Evolutionary conservation across 1,284 basidiomycete species (phyloP).

Genomic region (Cutaneotrichosporon sp.): DNA sequence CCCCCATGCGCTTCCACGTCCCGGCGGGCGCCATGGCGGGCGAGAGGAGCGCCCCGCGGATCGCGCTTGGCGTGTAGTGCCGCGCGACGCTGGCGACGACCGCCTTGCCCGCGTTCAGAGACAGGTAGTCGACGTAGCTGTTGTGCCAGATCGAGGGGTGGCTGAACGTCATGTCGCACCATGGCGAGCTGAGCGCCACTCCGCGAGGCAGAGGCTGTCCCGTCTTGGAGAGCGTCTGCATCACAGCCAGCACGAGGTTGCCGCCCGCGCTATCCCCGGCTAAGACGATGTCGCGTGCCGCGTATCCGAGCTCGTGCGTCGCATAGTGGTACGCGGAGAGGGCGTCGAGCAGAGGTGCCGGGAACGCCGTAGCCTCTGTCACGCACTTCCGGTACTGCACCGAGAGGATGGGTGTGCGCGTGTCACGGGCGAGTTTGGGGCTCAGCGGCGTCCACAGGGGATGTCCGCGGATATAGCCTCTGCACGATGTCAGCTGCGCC

Average conservation of each 20-base stretch:
- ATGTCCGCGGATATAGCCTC: slow-evolving; percentile 21
- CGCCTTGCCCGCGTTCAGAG: slow-evolving; percentile 2
- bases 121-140: not conserved
- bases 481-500: not conserved
- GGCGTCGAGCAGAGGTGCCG: slow-evolving; percentile 23
- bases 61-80: not conserved
- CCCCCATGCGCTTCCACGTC: slow-evolving; percentile 21
- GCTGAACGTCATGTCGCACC: slow-evolving; percentile 13
- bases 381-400: slow-evolving; percentile 24
- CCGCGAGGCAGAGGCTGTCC: slow-evolving; percentile 5
- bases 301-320: slow-evolving; percentile 13
- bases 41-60: not conserved
- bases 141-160: not conserved
- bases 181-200: slow-evolving; percentile 16
- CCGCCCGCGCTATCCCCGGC: slow-evolving; percentile 21
- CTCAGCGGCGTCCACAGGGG: slow-evolving; percentile 17
- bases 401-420: slow-evolving; percentile 17
- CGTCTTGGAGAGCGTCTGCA: slow-evolving; percentile 12
- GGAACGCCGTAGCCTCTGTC: slow-evolving; percentile 9
- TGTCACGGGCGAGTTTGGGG: slow-evolving; percentile 11
- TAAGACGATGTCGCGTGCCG: slow-evolving; percentile 16
- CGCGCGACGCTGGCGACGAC: not conserved
- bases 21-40: not conserved
- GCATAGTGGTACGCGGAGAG: slow-evolving; percentile 22
- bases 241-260: slow-evolving; percentile 16